Conservation (phyloP, 306 rosid genomes). For the Trifolium fragiferum region DNA sequence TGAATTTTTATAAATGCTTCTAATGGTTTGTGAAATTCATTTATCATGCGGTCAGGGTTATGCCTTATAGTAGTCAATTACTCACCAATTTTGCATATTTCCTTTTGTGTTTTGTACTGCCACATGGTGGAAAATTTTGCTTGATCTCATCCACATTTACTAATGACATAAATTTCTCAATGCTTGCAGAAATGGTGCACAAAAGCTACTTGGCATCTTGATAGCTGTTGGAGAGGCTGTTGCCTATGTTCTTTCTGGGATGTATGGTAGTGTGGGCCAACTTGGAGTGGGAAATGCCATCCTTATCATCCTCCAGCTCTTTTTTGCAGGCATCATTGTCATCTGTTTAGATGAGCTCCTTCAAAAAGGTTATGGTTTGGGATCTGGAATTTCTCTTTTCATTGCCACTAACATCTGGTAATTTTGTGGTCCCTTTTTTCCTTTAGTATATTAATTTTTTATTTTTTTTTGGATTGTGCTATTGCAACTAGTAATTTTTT, state of each 20-base stretch:
- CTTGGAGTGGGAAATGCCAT: conserved; percentile 98
- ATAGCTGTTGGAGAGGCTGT: conserved; percentile 97
- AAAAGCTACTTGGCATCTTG: conserved; percentile 87
- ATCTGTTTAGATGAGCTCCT: conserved; percentile 96
- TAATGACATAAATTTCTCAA: too few relatives aligned
- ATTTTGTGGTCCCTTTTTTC: conserved; percentile 13
- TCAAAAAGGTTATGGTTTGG: conserved; percentile 98
- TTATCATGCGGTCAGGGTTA: too few relatives aligned
- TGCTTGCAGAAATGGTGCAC: conserved; percentile 76
- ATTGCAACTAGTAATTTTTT: too few relatives aligned
- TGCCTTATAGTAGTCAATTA: too few relatives aligned
- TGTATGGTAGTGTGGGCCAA: conserved; percentile 97
- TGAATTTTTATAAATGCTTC: too few relatives aligned
- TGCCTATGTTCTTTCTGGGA: conserved; percentile 95
- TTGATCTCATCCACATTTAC: too few relatives aligned
- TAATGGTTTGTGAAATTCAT: too few relatives aligned
- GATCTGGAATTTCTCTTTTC: conserved; percentile 97
- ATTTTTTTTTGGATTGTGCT: too few relatives aligned
- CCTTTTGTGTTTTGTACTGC: too few relatives aligned
- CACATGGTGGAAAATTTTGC: not conserved
- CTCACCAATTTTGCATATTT: too few relatives aligned
- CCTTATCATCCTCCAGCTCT: conserved; percentile 88
- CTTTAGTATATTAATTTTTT: too few relatives aligned
- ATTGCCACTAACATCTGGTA: conserved; percentile 98
- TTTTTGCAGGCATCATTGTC: conserved; percentile 93